Conservation (phyloP, 257 asterid species). For the Fraxinus excelsior region DNA sequence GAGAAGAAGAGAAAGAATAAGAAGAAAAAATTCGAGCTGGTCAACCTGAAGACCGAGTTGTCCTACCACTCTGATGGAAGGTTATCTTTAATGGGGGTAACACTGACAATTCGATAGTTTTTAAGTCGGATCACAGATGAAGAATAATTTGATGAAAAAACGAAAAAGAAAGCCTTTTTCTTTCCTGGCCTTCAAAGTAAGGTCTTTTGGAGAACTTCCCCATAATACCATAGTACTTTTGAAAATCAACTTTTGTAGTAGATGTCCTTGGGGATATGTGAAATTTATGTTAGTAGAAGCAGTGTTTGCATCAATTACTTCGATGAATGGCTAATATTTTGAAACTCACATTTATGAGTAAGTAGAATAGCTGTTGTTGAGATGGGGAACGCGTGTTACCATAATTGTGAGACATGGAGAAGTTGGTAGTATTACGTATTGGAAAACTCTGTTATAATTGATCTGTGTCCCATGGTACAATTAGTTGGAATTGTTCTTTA, state of each 20-base stretch:
- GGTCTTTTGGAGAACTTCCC: not conserved
- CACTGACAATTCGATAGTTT: not conserved
- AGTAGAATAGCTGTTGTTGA: not conserved
- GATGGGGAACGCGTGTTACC: not conserved
- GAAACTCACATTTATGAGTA: not conserved
- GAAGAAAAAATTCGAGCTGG: not conserved
- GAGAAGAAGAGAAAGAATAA: not conserved
- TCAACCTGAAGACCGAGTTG: not conserved
- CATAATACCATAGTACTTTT: not conserved
- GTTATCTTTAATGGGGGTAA: not conserved
- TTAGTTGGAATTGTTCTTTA: constrained; percentile 7
- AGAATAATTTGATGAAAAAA: not conserved
- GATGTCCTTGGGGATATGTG: not conserved
- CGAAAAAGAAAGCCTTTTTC: not conserved
- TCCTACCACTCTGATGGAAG: not conserved
- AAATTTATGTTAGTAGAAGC: not conserved
- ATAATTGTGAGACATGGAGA: not conserved
- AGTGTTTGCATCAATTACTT: not conserved
- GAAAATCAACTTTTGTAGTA: not conserved
- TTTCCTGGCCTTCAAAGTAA: not conserved
- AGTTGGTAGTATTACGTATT: constrained; percentile 8
- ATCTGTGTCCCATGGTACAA: not conserved
- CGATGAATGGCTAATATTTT: not conserved
- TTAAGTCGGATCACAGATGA: not conserved
- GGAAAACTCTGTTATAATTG: constrained; percentile 18